Conservation (phyloP, 2,329 filamentous ascomycete species). For the Phoma herbarum region DNA sequence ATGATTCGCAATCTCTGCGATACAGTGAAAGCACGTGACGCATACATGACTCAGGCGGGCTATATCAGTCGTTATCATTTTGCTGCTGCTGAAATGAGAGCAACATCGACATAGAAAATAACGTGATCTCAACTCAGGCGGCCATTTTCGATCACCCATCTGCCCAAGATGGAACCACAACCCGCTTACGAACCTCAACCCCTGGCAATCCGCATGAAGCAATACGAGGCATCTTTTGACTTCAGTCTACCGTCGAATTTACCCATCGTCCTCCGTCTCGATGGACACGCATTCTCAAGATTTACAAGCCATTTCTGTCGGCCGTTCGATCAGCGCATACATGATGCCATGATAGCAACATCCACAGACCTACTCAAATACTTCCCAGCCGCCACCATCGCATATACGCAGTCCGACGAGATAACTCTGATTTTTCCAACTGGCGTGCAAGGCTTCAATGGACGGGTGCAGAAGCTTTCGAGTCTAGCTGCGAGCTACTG, state of each 20-base stretch:
- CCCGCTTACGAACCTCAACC: conserved; percentile 18
- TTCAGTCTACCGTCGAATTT: conserved; percentile 28
- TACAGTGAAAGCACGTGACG: conserved; percentile 4
- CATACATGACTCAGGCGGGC: conserved; percentile 5
- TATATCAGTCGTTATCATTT: not conserved
- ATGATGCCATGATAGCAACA: conserved; percentile 40
- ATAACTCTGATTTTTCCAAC: conserved; percentile 44
- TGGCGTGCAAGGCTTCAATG: conserved; percentile 41
- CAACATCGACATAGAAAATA: not conserved
- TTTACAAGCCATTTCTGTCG: conserved; percentile 40
- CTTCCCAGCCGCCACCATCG: conserved; percentile 41
- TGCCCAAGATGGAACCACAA: conserved; percentile 6
- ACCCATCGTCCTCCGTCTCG: conserved; percentile 41
- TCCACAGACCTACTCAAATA: conserved; percentile 39
- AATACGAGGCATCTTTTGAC: conserved; percentile 42
- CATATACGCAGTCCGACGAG: conserved; percentile 48
- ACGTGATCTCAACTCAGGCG: no score
- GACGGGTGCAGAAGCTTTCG: conserved; percentile 42
- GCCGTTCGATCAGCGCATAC: conserved; percentile 45
- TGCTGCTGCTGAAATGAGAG: not conserved
- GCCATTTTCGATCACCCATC: no score
- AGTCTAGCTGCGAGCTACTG: conserved; percentile 42
- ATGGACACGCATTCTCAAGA: conserved; percentile 44
- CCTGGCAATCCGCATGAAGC: conserved; percentile 45
- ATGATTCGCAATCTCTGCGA: not conserved